phyloP scores from a whole-genome alignment of 164 flowering plant species.

The Taxillus chinensis region DNA sequence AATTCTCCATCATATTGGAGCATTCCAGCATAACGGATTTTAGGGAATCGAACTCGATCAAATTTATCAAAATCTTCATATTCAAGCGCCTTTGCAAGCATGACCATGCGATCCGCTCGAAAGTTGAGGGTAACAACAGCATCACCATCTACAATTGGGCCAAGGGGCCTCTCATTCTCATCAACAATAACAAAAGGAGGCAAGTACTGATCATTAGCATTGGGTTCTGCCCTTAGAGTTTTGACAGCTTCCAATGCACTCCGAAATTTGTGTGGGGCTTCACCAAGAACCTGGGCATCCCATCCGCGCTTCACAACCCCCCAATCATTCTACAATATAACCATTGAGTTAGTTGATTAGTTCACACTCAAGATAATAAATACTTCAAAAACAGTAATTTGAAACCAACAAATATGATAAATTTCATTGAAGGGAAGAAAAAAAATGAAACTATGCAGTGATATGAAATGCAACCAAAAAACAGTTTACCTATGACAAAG shows the following conservation, averaged over 20 bases:
- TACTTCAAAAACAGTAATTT: too few relatives aligned
- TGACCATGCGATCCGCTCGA: constrained; percentile 95
- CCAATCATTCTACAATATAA: constrained; percentile 80
- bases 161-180: constrained; percentile 70
- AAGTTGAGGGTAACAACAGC: constrained; percentile 93
- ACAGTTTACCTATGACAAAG: too few relatives aligned
- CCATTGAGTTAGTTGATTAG: background rate
- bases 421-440: too few relatives aligned
- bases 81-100: constrained; percentile 91
- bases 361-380: background rate
- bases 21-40: constrained; percentile 95
- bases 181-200: constrained; percentile 96
- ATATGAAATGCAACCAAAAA: too few relatives aligned
- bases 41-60: constrained; percentile 85
- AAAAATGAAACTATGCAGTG: too few relatives aligned
- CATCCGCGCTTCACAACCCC: constrained; percentile 87
- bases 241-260: constrained; percentile 81
- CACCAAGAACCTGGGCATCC: constrained; percentile 99
- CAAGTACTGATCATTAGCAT: constrained; percentile 68
- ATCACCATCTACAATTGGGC: constrained; percentile 93
- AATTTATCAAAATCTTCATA: constrained; percentile 79
- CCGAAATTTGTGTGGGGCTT: constrained; percentile 83
- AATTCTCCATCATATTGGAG: constrained; percentile 96
- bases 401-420: too few relatives aligned
- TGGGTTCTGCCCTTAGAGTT: constrained; percentile 48